Evolutionary conservation across 805 yeast species (phyloP).

Genomic region (Monosporozyma solicola): DNA sequence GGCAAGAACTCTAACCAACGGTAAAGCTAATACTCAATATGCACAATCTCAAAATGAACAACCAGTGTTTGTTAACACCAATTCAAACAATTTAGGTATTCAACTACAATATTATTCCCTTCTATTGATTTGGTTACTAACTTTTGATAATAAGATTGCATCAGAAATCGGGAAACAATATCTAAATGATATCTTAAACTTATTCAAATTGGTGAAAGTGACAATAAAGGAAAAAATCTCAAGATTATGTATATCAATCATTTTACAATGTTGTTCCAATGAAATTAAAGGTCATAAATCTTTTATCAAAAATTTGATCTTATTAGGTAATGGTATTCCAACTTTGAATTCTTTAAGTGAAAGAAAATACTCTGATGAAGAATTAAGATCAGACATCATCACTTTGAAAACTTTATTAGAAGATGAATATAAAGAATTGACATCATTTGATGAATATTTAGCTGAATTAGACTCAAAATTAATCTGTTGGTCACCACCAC

Average conservation of each 20-base stretch:
- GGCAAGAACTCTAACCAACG: constrained; percentile 26
- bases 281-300: constrained; percentile 33
- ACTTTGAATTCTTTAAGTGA: constrained; percentile 62
- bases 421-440: constrained; percentile 65
- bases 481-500: constrained; percentile 88
- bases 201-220: constrained; percentile 51
- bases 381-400: constrained; percentile 64
- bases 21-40: constrained; percentile 10
- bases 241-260: constrained; percentile 68
- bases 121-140: constrained; percentile 73
- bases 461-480: constrained; percentile 74
- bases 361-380: constrained; percentile 93
- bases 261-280: constrained; percentile 48
- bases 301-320: constrained; percentile 55
- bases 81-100: constrained; percentile 41
- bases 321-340: constrained; percentile 68
- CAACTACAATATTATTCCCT: constrained; percentile 80
- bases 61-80: constrained; percentile 15
- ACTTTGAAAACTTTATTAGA: constrained; percentile 51
- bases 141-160: constrained; percentile 54
- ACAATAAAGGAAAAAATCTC: constrained; percentile 90
- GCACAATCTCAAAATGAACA: background rate
- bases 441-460: constrained; percentile 87
- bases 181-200: constrained; percentile 38
- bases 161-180: constrained; percentile 45